Conservation (phyloP, 2,329 filamentous ascomycete species). For the Coniochaeta pulveracea region DNA sequence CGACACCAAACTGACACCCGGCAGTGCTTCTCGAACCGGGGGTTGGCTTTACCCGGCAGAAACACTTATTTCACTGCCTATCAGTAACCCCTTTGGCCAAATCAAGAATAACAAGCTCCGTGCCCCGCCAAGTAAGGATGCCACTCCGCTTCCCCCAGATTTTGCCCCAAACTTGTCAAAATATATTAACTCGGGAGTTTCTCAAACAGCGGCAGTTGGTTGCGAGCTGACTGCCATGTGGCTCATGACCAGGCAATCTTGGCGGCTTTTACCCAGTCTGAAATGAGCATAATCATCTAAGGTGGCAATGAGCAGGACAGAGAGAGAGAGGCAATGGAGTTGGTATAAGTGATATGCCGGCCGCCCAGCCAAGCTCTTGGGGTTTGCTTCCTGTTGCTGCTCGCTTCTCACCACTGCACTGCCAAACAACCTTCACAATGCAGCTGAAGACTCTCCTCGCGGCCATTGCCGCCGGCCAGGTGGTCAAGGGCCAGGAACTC, state of each 20-base stretch:
- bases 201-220: constrained; percentile 3
- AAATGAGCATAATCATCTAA: too few species aligned
- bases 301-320: too few species aligned
- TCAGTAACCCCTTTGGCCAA: constrained; percentile 2
- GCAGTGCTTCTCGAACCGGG: too few species aligned
- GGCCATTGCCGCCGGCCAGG: constrained; percentile 3
- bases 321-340: too few species aligned
- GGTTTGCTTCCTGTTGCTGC: too few species aligned
- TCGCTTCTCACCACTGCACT: constrained; percentile 1
- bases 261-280: background rate
- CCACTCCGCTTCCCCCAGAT: background rate
- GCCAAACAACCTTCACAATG: constrained; percentile 5
- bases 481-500: too few species aligned
- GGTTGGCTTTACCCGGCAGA: too few species aligned
- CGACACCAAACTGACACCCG: too few species aligned
- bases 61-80: too few species aligned
- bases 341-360: background rate
- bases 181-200: constrained; percentile 1
- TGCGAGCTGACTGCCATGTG: too few species aligned
- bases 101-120: constrained; percentile 1
- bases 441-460: constrained; percentile 6
- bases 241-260: background rate
- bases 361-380: background rate
- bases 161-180: constrained; percentile 3
- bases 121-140: constrained; percentile 2